Conservation (phyloP, 257 asterid species). For the Nicotiana attenuata region DNA sequence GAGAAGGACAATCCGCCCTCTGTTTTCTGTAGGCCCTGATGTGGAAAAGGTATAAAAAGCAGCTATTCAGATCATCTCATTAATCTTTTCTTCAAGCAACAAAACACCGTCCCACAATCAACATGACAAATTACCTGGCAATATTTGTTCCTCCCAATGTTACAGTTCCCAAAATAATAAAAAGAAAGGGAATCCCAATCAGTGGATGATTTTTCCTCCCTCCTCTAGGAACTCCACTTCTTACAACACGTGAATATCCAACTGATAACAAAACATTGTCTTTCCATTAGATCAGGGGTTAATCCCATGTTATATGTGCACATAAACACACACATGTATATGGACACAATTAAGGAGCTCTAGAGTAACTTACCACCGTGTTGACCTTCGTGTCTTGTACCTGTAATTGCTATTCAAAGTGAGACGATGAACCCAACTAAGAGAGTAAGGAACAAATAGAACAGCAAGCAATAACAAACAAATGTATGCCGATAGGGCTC, state of each 20-base stretch:
- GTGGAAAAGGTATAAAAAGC: not conserved
- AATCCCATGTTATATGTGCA: not conserved
- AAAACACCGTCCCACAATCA: not conserved
- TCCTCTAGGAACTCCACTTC: constrained; percentile 43
- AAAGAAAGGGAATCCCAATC: constrained; percentile 50
- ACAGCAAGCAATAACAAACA: not conserved
- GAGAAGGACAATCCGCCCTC: constrained; percentile 49
- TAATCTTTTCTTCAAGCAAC: not conserved
- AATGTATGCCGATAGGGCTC: not conserved
- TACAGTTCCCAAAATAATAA: constrained; percentile 43
- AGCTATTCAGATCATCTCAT: not conserved
- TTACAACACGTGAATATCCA: constrained; percentile 42
- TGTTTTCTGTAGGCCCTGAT: constrained; percentile 59
- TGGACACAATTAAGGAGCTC: not conserved
- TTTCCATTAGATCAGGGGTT: not conserved
- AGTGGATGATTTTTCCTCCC: constrained; percentile 31
- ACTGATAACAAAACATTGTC: constrained; percentile 9
- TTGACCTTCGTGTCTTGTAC: constrained; percentile 20
- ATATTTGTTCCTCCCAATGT: constrained; percentile 62
- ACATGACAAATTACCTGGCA: constrained; percentile 36
- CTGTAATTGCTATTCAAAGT: constrained; percentile 20
- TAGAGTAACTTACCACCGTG: constrained; percentile 18
- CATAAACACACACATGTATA: not conserved
- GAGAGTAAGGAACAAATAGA: not conserved
- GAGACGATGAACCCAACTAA: not conserved